These are phyloP conservation scores for Echinosophora koreensis DNA, from an alignment of 306 rosid species.

Conservation along the genomic window DNA sequence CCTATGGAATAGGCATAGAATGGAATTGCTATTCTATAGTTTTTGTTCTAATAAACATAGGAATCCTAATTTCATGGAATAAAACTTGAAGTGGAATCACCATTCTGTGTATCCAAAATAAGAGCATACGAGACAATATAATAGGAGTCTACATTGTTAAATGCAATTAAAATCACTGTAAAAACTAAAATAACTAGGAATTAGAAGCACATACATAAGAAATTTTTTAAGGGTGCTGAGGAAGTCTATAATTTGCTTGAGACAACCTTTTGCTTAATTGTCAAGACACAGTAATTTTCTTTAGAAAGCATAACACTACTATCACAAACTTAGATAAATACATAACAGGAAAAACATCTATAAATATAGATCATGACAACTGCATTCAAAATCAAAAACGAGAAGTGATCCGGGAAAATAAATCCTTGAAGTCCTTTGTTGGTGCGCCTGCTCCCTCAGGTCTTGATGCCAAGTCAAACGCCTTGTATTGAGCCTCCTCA, in stretches of 20 bases:
- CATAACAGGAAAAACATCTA: not conserved
- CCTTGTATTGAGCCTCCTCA: slow-evolving; percentile 86
- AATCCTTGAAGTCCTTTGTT: slow-evolving; percentile 87
- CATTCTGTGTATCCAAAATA: too few relatives aligned
- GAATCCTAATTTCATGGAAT: too few relatives aligned
- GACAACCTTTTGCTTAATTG: slow-evolving; percentile 7
- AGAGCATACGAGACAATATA: not conserved
- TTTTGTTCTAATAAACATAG: too few relatives aligned
- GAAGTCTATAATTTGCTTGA: slow-evolving; percentile 38
- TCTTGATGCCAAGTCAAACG: slow-evolving; percentile 86
- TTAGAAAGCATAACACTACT: not conserved
- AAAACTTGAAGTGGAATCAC: too few relatives aligned
- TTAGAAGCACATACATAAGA: not conserved
- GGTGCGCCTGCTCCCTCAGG: slow-evolving; percentile 85
- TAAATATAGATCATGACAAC: not conserved
- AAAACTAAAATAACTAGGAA: too few relatives aligned
- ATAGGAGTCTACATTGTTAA: not conserved
- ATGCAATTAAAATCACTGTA: not conserved
- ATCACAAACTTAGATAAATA: not conserved
- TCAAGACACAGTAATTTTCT: slow-evolving; percentile 15
- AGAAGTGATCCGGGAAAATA: slow-evolving; percentile 75
- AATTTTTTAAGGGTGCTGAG: not conserved
- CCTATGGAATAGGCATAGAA: too few relatives aligned
- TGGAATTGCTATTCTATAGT: too few relatives aligned
- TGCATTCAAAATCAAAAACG: slow-evolving; percentile 56